phyloP scores from a whole-genome alignment of 2,329 filamentous ascomycete genomes.

The Periconia sp. region DNA sequence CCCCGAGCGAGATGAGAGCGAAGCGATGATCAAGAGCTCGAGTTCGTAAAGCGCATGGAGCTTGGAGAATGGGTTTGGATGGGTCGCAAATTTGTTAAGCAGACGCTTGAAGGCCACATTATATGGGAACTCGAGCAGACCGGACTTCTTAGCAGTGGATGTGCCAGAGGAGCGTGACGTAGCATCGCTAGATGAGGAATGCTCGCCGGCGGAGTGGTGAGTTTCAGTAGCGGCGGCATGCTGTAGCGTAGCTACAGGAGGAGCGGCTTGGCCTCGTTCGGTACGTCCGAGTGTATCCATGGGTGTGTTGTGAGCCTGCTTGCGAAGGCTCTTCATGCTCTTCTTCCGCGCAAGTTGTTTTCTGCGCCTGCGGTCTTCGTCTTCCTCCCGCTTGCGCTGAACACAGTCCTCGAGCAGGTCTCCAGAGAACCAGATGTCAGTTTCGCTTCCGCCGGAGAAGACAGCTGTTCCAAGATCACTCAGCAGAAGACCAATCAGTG shows the following conservation, averaged over 20 bases:
- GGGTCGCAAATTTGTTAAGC: conserved; percentile 84
- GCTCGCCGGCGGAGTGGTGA: conserved; percentile 53
- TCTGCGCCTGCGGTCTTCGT: conserved; percentile 48
- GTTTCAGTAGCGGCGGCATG: conserved; percentile 46
- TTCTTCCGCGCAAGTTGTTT: conserved; percentile 44
- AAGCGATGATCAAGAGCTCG: conserved; percentile 80
- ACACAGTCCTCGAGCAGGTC: conserved; percentile 59
- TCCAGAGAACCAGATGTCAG: conserved; percentile 81
- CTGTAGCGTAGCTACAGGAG: conserved; percentile 50
- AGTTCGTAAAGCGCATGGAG: conserved; percentile 83
- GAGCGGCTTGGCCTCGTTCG: conserved; percentile 49
- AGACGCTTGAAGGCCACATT: conserved; percentile 79
- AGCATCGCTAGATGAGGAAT: conserved; percentile 54
- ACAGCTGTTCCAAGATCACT: conserved; percentile 89
- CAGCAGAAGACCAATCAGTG: conserved; percentile 80
- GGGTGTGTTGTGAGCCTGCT: conserved; percentile 40
- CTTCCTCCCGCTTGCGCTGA: conserved; percentile 45
- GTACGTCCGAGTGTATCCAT: conserved; percentile 51
- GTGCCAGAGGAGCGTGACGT: conserved; percentile 50
- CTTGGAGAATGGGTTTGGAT: conserved; percentile 87
- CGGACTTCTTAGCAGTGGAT: conserved; percentile 50
- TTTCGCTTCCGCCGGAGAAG: conserved; percentile 89
- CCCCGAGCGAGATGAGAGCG: conserved; percentile 65
- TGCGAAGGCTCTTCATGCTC: conserved; percentile 69
- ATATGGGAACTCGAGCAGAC: conserved; percentile 73